Percentiles rank a stretch among this genome's conserved stretches.
Evolutionary conservation across 345 rosid species (phyloP).

Genomic region (Ailanthus altissimus): DNA sequence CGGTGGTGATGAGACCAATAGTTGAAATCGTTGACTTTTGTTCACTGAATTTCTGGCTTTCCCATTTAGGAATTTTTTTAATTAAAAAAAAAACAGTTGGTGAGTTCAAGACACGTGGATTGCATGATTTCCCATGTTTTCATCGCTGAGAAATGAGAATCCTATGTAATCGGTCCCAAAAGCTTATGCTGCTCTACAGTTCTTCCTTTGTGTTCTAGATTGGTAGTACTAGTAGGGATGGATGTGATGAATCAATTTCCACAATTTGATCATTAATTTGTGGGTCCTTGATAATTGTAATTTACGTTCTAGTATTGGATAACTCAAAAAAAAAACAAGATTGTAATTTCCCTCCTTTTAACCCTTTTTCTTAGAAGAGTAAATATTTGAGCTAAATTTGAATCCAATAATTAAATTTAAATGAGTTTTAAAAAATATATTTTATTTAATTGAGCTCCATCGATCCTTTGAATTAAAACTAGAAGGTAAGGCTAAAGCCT

Average conservation of each 20-base stretch:
- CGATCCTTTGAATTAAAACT: too few relatives aligned
- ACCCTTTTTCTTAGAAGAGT: too few relatives aligned
- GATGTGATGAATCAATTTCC: background rate
- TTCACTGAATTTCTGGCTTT: background rate
- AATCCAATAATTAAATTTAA: too few relatives aligned
- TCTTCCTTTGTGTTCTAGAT: background rate
- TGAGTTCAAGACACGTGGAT: background rate
- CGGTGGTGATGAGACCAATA: conserved; percentile 9
- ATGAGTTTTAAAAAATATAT: too few relatives aligned
- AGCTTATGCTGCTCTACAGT: background rate
- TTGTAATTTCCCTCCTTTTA: too few relatives aligned
- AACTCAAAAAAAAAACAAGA: too few relatives aligned
- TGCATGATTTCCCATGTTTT: background rate
- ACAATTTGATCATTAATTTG: conserved; percentile 2
- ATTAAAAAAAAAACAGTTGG: background rate
- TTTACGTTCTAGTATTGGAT: background rate
- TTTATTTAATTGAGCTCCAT: too few relatives aligned
- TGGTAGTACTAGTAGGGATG: background rate
- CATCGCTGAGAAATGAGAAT: background rate
- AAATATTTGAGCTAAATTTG: too few relatives aligned
- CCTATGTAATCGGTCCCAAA: background rate
- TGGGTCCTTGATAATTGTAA: background rate
- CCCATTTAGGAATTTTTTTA: background rate
- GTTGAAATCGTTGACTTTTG: conserved; percentile 9
- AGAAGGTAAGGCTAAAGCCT: too few relatives aligned